Base-by-base conservation (phyloP, 306 rosid species). In the Prunus armeniaca region DNA sequence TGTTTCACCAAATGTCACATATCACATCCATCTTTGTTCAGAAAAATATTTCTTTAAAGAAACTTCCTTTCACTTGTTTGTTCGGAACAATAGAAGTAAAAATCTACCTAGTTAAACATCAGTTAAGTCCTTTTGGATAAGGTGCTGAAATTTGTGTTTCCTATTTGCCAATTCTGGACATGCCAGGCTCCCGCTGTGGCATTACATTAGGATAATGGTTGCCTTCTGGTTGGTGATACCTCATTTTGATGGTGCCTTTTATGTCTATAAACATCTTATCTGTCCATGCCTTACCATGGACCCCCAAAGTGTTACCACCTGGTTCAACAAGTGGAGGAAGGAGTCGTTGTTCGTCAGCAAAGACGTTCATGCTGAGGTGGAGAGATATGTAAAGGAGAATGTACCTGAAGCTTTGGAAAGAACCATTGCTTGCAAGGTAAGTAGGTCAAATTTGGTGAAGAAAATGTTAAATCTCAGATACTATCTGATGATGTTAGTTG, bases 171-270 rank as follows among this genome's bases (percentile, higher is more conserved):
- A 38, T 38, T 38, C 43, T 38, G 43, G 25, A 86, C 41, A 47
- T 19, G 24, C 60, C 81, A 87, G 95, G 89, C 74, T 84, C 50
- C 74, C 58, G 43, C 38, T 81, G 51, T 90, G 95, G 92, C 80
- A 41, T 62, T 76, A 84, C 84, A 47, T 86, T 24, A 90, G 86
- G 88, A 82, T 90, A 28, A 38, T 79, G 78, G 81, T 88, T 50
- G 74, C 88, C 62, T 55, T 75, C 55, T 86, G 30, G 63, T 81
- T 90, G 50, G 80, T 79, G 60, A 46, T 79, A 9, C 92, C 92
- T 1, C 81, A 82, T 76, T 90, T 88, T 54, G 76, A 86, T 61
- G 88, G 90, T 66, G 81, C 92, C 38, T 77, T 76, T 19, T 55
- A 74, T 81, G 86, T 80, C 71, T 90, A 88, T 58, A 74, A 56